Evolutionary conservation across 768 basidiomycete genomes (phyloP), one percentile per base, ranked within the genome.

Genomic region (Mycena rosella): DNA sequence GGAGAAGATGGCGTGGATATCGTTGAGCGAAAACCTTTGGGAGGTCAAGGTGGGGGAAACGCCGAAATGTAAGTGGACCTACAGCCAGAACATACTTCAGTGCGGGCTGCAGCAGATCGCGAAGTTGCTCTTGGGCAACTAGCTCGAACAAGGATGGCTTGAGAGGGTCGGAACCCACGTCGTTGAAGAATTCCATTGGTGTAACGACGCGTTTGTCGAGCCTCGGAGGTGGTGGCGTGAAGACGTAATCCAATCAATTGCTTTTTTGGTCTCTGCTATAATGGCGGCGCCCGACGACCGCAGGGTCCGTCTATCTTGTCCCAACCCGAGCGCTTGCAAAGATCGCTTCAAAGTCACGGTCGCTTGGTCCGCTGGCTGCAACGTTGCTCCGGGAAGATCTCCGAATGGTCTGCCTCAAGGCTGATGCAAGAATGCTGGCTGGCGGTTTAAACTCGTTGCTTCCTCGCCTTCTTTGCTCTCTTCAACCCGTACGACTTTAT

Each of bases 1-100:
- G 90, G 47, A 99, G 80, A 32, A 99, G 86, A 78, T 98, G 96
- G 60, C 98, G 88, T 8, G 98, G 98, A 77, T 98, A 93, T 62
- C 91, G 86, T 83, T 98, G 96, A 4, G 98, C 96, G 73, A 99
- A 94, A 64, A 97, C 93, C 96, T 98, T 66, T 2, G 62, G 14
- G 20, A 51, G 27, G 29, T 67, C 14, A 54, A 34, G 42, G 20
- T 6, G 34, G 26, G 40, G 66, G 54, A 65, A 26, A 34, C n/a
- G 36, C 59, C 38, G 27, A 22, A 24, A 48, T 30, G 15, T 20
- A 66, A 38, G 38, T 40, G 14, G 38, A 45, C 91, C 81, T 77
- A 96, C 96, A 68, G 93, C 92, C 36, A 99, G 82, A 49, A 96
- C 91, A 81, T 99, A 98, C 81, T 96, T 95, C 75, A 98, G 82